A percentile compares a stretch with the other conserved stretches of the same genome.
Evolutionary conservation across 2,329 filamentous ascomycete species (phyloP).

Genomic region (Pochonia chlamydosporia): DNA sequence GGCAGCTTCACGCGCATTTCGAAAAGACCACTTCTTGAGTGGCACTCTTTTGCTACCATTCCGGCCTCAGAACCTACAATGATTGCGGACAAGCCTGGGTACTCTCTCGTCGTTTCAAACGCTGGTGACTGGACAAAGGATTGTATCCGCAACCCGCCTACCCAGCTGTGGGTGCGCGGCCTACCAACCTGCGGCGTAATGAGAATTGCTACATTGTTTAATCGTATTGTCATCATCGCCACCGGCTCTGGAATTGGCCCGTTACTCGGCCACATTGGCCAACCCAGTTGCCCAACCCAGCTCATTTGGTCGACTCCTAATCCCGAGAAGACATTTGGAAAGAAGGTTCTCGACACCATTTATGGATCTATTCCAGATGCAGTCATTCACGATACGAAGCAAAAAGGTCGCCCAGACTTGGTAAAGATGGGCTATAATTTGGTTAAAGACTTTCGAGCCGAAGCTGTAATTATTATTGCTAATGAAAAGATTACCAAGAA

Average conservation of each 20-base stretch:
- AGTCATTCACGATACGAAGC: constrained; percentile 61
- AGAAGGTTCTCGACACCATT: constrained; percentile 50
- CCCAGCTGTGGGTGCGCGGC: constrained; percentile 61
- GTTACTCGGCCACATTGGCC: constrained; percentile 53
- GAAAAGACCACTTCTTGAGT: constrained; percentile 59
- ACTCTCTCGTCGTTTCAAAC: constrained; percentile 65
- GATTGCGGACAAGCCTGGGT: constrained; percentile 35
- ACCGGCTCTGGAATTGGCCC: constrained; percentile 72
- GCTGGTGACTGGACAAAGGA: constrained; percentile 69
- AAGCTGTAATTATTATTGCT: constrained; percentile 69
- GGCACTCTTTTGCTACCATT: constrained; percentile 73
- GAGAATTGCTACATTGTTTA: constrained; percentile 61
- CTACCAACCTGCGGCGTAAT: constrained; percentile 62
- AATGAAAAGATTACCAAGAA: constrained; percentile 63
- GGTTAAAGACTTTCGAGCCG: constrained; percentile 48
- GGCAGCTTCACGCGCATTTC: constrained; percentile 49
- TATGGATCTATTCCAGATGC: constrained; percentile 52
- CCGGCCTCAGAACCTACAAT: constrained; percentile 41
- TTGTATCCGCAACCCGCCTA: constrained; percentile 57
- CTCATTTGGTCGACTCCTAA: constrained; percentile 64
- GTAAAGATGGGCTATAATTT: constrained; percentile 46
- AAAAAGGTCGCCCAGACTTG: constrained; percentile 53
- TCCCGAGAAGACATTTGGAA: constrained; percentile 58
- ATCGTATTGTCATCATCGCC: constrained; percentile 58
- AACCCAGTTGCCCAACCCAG: constrained; percentile 43